A percentile compares a stretch with the other conserved stretches of the same genome.
Evolutionary conservation across 2,329 filamentous ascomycete genomes (phyloP).

Genomic region (Fusarium sp.): DNA sequence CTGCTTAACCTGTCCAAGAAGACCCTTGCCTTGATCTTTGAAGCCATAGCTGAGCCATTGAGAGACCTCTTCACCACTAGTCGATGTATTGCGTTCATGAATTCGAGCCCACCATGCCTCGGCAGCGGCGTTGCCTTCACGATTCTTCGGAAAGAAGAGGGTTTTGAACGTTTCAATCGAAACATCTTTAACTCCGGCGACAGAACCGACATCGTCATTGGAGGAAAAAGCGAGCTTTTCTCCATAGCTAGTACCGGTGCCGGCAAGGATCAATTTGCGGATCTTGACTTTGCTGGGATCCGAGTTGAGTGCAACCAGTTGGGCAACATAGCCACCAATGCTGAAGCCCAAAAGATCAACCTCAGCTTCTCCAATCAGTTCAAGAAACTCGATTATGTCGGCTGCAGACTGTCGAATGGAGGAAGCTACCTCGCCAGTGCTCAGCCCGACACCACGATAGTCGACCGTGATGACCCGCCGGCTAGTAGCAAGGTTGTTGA

Average conservation of each 20-base stretch:
- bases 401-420: constrained; percentile 13
- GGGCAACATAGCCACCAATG: constrained; percentile 16
- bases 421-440: not conserved
- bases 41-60: constrained; percentile 4
- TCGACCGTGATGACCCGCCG: constrained; percentile 9
- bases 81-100: not conserved
- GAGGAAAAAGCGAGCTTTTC: not conserved
- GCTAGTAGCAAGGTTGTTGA: not conserved
- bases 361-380: not conserved
- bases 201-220: constrained; percentile 3
- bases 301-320: constrained; percentile 12
- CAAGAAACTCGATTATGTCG: constrained; percentile 5
- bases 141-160: constrained; percentile 11
- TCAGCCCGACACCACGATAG: constrained; percentile 17
- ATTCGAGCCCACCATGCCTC: constrained; percentile 20
- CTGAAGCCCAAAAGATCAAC: constrained; percentile 1
- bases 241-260: constrained; percentile 1
- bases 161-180: constrained; percentile 17
- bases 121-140: constrained; percentile 7
- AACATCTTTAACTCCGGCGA: constrained; percentile 9
- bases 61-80: constrained; percentile 1
- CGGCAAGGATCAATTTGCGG: constrained; percentile 7
- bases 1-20: not conserved
- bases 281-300: constrained; percentile 1
- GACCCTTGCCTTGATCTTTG: not conserved